Conservation (phyloP, 108 stramenopile genomes). For the Skeletonema tropicum region DNA sequence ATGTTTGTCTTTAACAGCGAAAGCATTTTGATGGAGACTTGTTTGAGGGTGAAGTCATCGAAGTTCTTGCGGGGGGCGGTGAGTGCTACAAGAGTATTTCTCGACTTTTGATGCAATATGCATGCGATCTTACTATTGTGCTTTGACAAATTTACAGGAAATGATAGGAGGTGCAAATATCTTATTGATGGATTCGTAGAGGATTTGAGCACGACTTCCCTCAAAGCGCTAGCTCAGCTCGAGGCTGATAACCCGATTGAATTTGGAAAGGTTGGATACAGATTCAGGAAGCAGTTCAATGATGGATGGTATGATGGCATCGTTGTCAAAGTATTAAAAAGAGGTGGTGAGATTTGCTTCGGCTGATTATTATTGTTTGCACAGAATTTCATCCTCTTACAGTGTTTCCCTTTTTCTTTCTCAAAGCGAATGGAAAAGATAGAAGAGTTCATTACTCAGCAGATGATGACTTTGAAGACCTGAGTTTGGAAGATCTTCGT, state of each 20-base stretch:
- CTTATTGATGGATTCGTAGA: constrained; percentile 18
- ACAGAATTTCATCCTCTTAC: background rate
- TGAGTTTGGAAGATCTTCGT: constrained; percentile 20
- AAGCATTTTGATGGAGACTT: constrained; percentile 6
- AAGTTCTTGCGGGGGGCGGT: constrained; percentile 17
- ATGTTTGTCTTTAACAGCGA: constrained; percentile 9
- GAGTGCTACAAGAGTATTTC: constrained; percentile 1
- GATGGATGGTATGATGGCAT: constrained; percentile 26
- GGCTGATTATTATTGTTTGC: background rate
- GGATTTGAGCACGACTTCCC: constrained; percentile 19
- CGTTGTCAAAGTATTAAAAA: constrained; percentile 20
- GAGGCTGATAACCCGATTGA: constrained; percentile 10
- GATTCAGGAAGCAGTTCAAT: constrained; percentile 23
- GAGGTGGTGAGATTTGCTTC: constrained; percentile 13
- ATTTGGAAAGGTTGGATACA: constrained; percentile 12
- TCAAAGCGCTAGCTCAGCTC: background rate
- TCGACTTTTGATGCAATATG: background rate
- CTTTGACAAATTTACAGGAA: constrained; percentile 1
- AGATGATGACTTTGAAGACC: constrained; percentile 33
- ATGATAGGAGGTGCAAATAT: constrained; percentile 17
- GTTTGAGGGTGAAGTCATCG: constrained; percentile 28
- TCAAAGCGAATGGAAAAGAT: constrained; percentile 25
- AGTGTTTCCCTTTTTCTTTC: background rate
- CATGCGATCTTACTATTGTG: constrained; percentile 2
- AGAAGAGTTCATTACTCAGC: constrained; percentile 23